Base-by-base conservation (phyloP, 2,329 filamentous ascomycete genomes). In the Aspergillus fischeri region DNA sequence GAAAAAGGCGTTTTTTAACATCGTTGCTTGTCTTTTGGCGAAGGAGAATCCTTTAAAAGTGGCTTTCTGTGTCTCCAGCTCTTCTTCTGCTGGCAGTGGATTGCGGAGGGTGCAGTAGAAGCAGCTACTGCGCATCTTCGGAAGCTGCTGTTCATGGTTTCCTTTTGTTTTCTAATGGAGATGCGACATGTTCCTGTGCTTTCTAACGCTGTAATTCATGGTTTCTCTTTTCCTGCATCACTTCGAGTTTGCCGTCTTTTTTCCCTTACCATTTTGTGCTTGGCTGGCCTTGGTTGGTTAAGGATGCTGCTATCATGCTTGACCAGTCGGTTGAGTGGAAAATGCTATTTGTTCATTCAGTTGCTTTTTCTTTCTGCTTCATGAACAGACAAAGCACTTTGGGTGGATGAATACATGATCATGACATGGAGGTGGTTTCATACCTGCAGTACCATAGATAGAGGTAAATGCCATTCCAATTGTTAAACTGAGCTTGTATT, bases 61-160 rank as follows among this genome's bases (percentile, higher is more conserved):
- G 72, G 72, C 70, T 74, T 75, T 70, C 68, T 72, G 67, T 70
- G 66, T 70, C 67, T 69, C 63, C 63, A 67, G 65, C 63, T 69
- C 67, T 68, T 69, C 65, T 65, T 61, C 62, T 64, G 61, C 66
- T 65, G 63, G 62, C 65, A 63, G 60, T 67, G 54, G 60, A 50
- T 49, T 62, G 58, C 56, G 38, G 52, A 60, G 60, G 55, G 61
- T 57, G 53, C 52, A 60, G 56, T 59, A 56, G 49, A 56, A 57
- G 41, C 42, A 52, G 52, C 47, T 47, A 25, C 29, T 42, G 53
- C 49, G 35, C 44, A 42, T 55, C 48, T 49, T 52, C 57, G 49
- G 41, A 54, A 35, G 49, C 60, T 58, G 59, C 62, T 67, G 66
- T 65, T 67, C 54, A 72, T 70, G 71, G 64, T 73, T 74, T 73